Base-by-base conservation (phyloP, 148 eudicot genomes). In the Rhododendron ovatum region DNA sequence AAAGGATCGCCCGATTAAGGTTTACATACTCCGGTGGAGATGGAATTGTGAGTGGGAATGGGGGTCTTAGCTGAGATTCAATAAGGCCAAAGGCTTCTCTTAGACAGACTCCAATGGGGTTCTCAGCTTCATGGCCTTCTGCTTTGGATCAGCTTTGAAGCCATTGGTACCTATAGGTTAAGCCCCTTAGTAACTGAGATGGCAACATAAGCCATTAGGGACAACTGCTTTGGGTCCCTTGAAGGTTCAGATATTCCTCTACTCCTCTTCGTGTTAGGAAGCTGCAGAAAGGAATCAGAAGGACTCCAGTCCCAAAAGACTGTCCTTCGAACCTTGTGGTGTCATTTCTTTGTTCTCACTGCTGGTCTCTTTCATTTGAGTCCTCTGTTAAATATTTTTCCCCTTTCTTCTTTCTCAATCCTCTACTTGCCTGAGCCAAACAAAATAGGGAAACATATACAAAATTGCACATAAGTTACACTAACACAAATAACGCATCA, bases 1-100 rank as follows among this genome's bases (percentile, higher is more conserved):
- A 93, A n/a, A 94, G 74, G 69, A 96, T 90, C 0, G 98, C 98
- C 84, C 65, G 87, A 43, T 94, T 96, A 11, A 95, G 90, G 76
- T 69, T 83, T 14, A 86, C 77, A 88, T 95, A 96, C 53, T 94
- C 92, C 17, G 88, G 79, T 18, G 91, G 86, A 17, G 94, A 87
- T 67, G 90, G 91, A 86, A 92, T 80, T 74, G 43, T 91, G 37
- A 92, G 85, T 37, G 93, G 87, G 84, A 95, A 92, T 7, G 99
- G 99, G 73, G 98, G 96, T 33, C 85, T 93, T 35, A 96, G 88
- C 80, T 90, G 89, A 59, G 93, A 87, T 81, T 89, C 83, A 47
- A 91, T 85, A 80, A 83, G 89, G 71, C 51, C 28, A 87, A 89
- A 96, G 71, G 96, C 90, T 86, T 94, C 94, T 85, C 94, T 90